Evolutionary conservation across 1,284 basidiomycete genomes (phyloP).

Genomic region (Ustilago bromivora): DNA sequence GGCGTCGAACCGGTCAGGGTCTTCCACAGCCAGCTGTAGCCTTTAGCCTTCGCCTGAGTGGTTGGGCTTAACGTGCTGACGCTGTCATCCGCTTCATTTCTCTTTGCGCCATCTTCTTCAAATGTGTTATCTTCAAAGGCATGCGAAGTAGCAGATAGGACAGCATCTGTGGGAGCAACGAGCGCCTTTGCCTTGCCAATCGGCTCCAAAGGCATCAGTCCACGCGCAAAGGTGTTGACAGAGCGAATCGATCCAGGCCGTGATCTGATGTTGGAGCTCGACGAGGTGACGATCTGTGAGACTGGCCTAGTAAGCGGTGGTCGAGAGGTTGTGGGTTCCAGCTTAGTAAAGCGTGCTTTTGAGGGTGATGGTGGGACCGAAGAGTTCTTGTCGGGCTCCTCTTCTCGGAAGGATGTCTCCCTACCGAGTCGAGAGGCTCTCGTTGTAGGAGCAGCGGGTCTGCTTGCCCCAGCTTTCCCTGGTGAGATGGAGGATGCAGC

Average conservation of each 20-base stretch:
- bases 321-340: conserved; percentile 17
- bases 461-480: conserved; percentile 17
- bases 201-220: conserved; percentile 53
- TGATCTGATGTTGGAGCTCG: conserved; percentile 27
- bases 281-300: conserved; percentile 39
- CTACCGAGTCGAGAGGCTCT: conserved; percentile 31
- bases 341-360: conserved; percentile 22
- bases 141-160: conserved; percentile 46
- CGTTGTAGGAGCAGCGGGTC: conserved; percentile 3
- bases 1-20: conserved; percentile 45
- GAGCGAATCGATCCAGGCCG: conserved; percentile 55
- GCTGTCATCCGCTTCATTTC: conserved; percentile 28
- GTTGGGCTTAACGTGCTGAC: conserved; percentile 26
- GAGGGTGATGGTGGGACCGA: conserved; percentile 23
- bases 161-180: conserved; percentile 53
- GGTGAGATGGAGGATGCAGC: conserved; percentile 47
- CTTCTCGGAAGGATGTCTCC: conserved; percentile 35
- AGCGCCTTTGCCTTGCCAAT: conserved; percentile 60
- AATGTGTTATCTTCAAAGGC: conserved; percentile 24
- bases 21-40: conserved; percentile 58
- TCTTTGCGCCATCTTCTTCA: conserved; percentile 1
- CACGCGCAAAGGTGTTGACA: conserved; percentile 50
- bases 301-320: conserved; percentile 31
- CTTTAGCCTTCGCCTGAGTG: conserved; percentile 18
- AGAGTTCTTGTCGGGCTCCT: conserved; percentile 12